phyloP scores from a whole-genome alignment of 495 filamentous ascomycete species.

The Neurospora sp. region DNA sequence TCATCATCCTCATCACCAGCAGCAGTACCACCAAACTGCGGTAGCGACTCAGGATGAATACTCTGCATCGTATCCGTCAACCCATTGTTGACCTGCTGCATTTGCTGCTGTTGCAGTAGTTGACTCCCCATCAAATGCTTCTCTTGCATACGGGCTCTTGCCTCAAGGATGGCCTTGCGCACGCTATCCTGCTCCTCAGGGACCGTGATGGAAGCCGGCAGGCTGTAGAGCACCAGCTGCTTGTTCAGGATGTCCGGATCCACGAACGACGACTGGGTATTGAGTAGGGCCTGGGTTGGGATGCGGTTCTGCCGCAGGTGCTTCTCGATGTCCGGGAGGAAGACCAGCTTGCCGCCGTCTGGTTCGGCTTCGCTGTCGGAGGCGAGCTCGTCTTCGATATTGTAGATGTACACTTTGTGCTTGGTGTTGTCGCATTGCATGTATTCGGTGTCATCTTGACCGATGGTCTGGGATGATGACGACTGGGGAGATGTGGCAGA shows the following conservation, averaged over 20 bases:
- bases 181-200: slow-evolving; percentile 73
- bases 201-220: slow-evolving; percentile 66
- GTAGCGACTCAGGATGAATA: not conserved
- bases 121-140: slow-evolving; percentile 19
- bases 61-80: not conserved
- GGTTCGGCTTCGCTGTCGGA: slow-evolving; percentile 47
- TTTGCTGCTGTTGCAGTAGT: not conserved
- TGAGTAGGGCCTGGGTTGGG: slow-evolving; percentile 45
- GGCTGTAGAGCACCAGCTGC: slow-evolving; percentile 72
- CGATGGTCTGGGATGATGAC: not conserved
- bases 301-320: slow-evolving; percentile 55
- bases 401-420: slow-evolving; percentile 79
- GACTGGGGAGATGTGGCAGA: not conserved
- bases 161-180: slow-evolving; percentile 76
- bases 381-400: slow-evolving; percentile 78
- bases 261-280: slow-evolving; percentile 20
- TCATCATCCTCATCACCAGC: slow-evolving; percentile 39
- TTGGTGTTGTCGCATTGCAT: slow-evolving; percentile 84
- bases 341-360: slow-evolving; percentile 48
- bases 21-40: not conserved
- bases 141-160: slow-evolving; percentile 55
- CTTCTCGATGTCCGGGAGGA: slow-evolving; percentile 78
- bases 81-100: not conserved
- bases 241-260: slow-evolving; percentile 40
- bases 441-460: slow-evolving; percentile 42